phyloP scores from a whole-genome alignment of 495 filamentous ascomycete species.

The Acidomyces sp. region DNA sequence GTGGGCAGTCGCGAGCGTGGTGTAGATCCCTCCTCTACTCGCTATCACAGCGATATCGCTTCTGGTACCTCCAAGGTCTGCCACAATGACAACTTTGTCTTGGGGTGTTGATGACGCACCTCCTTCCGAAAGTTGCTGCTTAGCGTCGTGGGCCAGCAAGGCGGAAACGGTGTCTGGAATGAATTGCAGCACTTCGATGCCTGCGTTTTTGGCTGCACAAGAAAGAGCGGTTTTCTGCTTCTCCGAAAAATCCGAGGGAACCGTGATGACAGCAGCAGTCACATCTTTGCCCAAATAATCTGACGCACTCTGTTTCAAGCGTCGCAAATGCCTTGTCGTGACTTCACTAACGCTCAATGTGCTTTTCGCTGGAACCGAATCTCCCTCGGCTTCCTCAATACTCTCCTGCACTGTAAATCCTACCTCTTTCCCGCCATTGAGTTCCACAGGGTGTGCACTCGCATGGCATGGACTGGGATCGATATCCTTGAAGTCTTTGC shows the following conservation, averaged over 20 bases:
- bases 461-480: conserved; percentile 90
- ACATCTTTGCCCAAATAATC: conserved; percentile 88
- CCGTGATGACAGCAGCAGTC: conserved; percentile 80
- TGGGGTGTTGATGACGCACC: neutral
- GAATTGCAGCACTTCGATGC: conserved; percentile 79
- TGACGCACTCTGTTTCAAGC: conserved; percentile 68
- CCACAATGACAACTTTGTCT: conserved; percentile 86
- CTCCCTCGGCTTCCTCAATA: conserved; percentile 17
- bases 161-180: conserved; percentile 90
- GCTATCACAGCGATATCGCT: conserved; percentile 85
- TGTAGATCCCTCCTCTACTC: conserved; percentile 91
- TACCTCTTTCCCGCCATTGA: conserved; percentile 28
- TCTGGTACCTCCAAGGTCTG: conserved; percentile 82
- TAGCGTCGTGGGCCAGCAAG: conserved; percentile 81
- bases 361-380: conserved; percentile 52
- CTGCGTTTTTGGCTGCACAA: conserved; percentile 65
- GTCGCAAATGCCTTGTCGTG: conserved; percentile 71
- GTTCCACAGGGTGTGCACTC: conserved; percentile 76
- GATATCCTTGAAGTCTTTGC: conserved; percentile 87
- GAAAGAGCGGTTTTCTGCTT: conserved; percentile 69
- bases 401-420: conserved; percentile 14
- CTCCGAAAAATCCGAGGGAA: conserved; percentile 86
- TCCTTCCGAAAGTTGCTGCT: conserved; percentile 40
- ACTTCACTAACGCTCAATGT: conserved; percentile 72
- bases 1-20: conserved; percentile 80